Evolutionary conservation across 345 rosid species (phyloP).

Genomic region (Camelina sativa): DNA sequence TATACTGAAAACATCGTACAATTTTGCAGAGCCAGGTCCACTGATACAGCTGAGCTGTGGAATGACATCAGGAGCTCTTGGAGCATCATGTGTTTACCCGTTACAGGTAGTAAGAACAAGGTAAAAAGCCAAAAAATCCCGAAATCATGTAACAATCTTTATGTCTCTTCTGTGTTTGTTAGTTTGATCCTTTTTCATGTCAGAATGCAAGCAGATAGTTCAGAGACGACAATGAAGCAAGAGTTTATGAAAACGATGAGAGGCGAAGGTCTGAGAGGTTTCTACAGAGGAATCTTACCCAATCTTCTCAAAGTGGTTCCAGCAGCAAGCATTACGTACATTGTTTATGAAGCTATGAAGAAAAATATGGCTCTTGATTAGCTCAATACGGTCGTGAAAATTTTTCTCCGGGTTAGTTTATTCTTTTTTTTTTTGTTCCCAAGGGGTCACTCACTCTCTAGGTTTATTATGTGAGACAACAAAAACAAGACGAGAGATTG

Average conservation of each 20-base stretch:
- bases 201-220: slow-evolving; percentile 94
- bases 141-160: neutral
- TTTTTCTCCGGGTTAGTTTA: slow-evolving; percentile 29
- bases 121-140: slow-evolving; percentile 42
- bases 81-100: slow-evolving; percentile 96
- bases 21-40: slow-evolving; percentile 79
- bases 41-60: slow-evolving; percentile 91
- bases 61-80: slow-evolving; percentile 87
- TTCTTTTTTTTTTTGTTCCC: slow-evolving; percentile 34
- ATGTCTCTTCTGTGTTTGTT: slow-evolving; percentile 11
- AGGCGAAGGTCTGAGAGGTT: slow-evolving; percentile 85
- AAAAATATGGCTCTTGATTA: slow-evolving; percentile 78
- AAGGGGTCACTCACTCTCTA: slow-evolving; percentile 19
- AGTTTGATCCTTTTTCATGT: slow-evolving; percentile 26
- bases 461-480: slow-evolving; percentile 28
- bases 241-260: slow-evolving; percentile 81
- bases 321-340: slow-evolving; percentile 63
- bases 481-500: slow-evolving; percentile 9
- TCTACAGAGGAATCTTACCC: slow-evolving; percentile 93
- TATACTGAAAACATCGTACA: slow-evolving; percentile 21
- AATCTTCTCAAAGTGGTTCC: slow-evolving; percentile 86
- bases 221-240: slow-evolving; percentile 72
- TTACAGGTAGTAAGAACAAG: slow-evolving; percentile 97
- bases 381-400: slow-evolving; percentile 24
- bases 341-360: slow-evolving; percentile 91